Evolutionary conservation across 257 asterid genomes (phyloP), one percentile per base, ranked within the genome.

Genomic region (Verbena officinalis): DNA sequence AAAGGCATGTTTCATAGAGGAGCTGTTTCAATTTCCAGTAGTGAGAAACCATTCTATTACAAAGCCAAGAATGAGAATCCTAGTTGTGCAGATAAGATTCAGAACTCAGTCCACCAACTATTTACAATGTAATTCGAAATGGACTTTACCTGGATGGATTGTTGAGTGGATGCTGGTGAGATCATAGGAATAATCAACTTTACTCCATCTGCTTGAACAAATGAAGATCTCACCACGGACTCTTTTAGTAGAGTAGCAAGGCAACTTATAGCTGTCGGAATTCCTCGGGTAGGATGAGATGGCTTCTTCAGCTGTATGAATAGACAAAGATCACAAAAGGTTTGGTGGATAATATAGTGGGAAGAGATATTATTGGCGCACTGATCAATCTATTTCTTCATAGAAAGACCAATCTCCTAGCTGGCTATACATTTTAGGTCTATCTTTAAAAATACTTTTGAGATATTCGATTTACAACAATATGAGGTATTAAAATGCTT

Each of bases 191-290:
- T 74, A 59, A 90, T 86, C 75, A 87, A 71, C 83, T 84, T 87
- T 44, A 90, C 95, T 63, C 97, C 97, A 78, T 85, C 91, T 59
- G 66, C 83, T 84, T 88, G 93, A 80, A 90, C 96, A 75, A 90
- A 88, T 66, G 78, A 79, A 63, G 84, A 83, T 70, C 97, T 83
- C 44, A 77, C 85, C 33, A 68, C 55, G 49, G 95, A 78, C 71
- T 90, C 97, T 77, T 71, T 85, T 69, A 90, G 79, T 46, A 90
- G 75, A 69, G 87, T 78, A 59, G 97, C 75, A 73, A 88, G 92
- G 75, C 86, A 68, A 77, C 61, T 85, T 68, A 90, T 75, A 55
- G 96, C 89, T 9, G 81, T 59, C 12, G 96, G 96, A 70, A 83
- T 72, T 72, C 87, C 85, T 65, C 80, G 83, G 73, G 78, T 84